Conservation (phyloP, 2,329 filamentous ascomycete species). For the Colletotrichum shisoi region DNA sequence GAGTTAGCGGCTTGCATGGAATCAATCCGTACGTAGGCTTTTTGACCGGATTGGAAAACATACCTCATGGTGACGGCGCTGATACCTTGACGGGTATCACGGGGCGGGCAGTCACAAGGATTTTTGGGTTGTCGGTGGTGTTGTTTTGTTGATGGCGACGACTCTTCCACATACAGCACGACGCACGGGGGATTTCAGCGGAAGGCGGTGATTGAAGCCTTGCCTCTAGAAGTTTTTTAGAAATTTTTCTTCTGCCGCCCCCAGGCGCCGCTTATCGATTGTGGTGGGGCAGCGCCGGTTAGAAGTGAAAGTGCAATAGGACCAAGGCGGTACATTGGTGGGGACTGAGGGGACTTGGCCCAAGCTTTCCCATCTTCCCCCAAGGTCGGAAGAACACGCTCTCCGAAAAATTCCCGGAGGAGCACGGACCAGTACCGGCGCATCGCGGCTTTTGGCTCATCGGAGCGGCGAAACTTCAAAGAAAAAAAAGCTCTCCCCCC, state of each 20-base stretch:
- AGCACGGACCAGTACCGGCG: slow-evolving; percentile 20
- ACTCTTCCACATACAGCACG: slow-evolving; percentile 25
- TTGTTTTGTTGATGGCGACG: slow-evolving; percentile 7
- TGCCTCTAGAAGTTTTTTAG: slow-evolving; percentile 34
- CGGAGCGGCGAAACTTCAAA: slow-evolving; percentile 12
- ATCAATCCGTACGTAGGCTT: background rate
- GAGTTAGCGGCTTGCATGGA: slow-evolving; percentile 8
- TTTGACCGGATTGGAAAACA: background rate
- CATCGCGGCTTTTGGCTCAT: slow-evolving; percentile 11
- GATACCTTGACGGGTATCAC: slow-evolving; percentile 38
- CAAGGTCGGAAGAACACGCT: slow-evolving; percentile 13
- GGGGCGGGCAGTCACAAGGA: slow-evolving; percentile 12
- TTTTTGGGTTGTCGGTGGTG: slow-evolving; percentile 4
- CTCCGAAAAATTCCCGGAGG: background rate
- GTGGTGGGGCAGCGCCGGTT: slow-evolving; percentile 24
- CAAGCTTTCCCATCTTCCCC: background rate
- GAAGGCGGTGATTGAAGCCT: slow-evolving; percentile 38
- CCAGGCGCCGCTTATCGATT: slow-evolving; percentile 34
- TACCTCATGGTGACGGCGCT: slow-evolving; percentile 38
- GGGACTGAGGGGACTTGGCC: background rate
- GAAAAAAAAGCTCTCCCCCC: slow-evolving; percentile 17
- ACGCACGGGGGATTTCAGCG: slow-evolving; percentile 16
- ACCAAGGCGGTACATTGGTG: slow-evolving; percentile 5
- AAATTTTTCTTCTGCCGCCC: slow-evolving; percentile 35
- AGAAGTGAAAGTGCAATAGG: slow-evolving; percentile 6